These are phyloP conservation scores for Ogataea trehaloabstinens DNA, from an alignment of 805 yeast genomes.

Conservation along the genomic window DNA sequence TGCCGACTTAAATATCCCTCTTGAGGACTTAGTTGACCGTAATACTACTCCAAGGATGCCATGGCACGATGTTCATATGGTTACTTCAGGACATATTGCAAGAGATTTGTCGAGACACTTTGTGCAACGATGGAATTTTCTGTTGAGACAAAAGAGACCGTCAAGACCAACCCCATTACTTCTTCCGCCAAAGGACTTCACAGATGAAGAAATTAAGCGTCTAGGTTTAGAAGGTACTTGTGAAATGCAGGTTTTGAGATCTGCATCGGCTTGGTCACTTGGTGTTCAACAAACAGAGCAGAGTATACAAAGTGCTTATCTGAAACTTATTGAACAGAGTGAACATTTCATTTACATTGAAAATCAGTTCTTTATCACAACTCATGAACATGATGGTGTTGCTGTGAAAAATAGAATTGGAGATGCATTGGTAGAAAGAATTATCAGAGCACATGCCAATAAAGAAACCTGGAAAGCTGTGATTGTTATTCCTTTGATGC, in stretches of 20 bases:
- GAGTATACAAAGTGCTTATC: conserved; percentile 89
- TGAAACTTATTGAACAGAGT: conserved; percentile 85
- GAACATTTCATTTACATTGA: conserved; percentile 93
- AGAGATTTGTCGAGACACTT: conserved; percentile 91
- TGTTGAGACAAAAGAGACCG: conserved; percentile 90
- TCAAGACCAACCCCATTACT: conserved; percentile 89
- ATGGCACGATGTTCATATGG: conserved; percentile 99
- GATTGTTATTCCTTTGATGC: conserved; percentile 92
- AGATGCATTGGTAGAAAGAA: conserved; percentile 96
- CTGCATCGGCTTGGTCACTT: conserved; percentile 90
- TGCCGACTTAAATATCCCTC: conserved; percentile 75
- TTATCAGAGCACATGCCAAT: conserved; percentile 79
- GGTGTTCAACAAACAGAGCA: conserved; percentile 84
- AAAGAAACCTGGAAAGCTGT: conserved; percentile 85
- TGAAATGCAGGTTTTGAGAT: conserved; percentile 85
- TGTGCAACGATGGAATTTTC: conserved; percentile 95
- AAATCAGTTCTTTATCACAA: conserved; percentile 90
- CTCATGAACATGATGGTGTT: conserved; percentile 83
- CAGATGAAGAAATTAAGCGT: conserved; percentile 63
- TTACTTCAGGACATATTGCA: conserved; percentile 91
- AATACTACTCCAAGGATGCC: conserved; percentile 89
- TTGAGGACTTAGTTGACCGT: conserved; percentile 89
- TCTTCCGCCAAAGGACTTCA: conserved; percentile 88
- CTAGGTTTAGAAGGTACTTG: conserved; percentile 77
- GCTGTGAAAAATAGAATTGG: conserved; percentile 86